phyloP scores from a whole-genome alignment of 352 stramenopile genomes.

The Globisporangium recalcitrans region DNA sequence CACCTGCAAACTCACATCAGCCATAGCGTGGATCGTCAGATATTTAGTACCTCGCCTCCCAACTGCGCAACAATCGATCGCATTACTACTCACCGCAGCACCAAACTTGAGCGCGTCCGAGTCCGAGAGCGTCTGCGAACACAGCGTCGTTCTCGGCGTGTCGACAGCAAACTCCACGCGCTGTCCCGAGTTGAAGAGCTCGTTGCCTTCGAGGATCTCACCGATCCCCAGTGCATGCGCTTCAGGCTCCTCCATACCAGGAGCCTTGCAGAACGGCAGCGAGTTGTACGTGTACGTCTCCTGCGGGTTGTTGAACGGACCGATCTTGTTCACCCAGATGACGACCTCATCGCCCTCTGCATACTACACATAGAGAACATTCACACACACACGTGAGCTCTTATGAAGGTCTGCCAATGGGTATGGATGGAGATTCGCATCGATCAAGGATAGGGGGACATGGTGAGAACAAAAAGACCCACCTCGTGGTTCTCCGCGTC shows the following conservation, averaged over 20 bases:
- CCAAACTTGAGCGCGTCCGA: conserved; percentile 75
- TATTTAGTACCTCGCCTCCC: background rate
- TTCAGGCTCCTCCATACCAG: conserved; percentile 83
- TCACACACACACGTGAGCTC: background rate
- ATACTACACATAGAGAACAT: conserved; percentile 73
- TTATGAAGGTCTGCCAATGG: no score
- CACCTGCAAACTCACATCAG: conserved; percentile 30
- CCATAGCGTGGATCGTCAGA: background rate
- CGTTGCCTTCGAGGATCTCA: conserved; percentile 94
- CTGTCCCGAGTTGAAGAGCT: conserved; percentile 92
- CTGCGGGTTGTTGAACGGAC: conserved; percentile 96
- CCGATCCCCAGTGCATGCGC: conserved; percentile 88
- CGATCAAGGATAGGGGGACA: no score
- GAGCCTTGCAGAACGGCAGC: conserved; percentile 95
- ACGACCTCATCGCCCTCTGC: conserved; percentile 69
- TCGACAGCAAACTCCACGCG: conserved; percentile 71
- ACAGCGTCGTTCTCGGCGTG: conserved; percentile 61
- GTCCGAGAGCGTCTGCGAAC: conserved; percentile 65
- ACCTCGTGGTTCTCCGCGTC: conserved; percentile 67
- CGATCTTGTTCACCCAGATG: conserved; percentile 98
- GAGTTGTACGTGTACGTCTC: conserved; percentile 99
- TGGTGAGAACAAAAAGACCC: background rate
- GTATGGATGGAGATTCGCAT: background rate
- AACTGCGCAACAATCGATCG: background rate
- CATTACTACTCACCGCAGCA: conserved; percentile 37